Conservation (phyloP, 2,329 filamentous ascomycete genomes). For the Chaetothyriales sp. region DNA sequence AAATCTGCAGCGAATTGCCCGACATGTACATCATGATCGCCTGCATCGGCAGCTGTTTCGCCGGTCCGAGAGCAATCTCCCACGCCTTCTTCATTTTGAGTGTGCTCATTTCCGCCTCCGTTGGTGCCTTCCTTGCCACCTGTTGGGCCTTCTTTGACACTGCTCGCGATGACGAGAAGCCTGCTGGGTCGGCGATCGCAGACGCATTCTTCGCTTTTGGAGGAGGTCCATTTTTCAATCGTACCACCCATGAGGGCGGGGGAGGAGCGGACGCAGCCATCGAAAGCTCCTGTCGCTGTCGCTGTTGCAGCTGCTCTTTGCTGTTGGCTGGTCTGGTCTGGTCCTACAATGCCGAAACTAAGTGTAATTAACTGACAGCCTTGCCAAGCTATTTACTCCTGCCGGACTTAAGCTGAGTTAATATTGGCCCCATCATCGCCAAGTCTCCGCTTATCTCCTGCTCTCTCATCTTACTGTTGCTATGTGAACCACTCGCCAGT, state of each 20-base stretch:
- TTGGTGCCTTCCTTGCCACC: conserved; percentile 11
- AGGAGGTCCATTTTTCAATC: conserved; percentile 56
- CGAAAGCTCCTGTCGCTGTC: background rate
- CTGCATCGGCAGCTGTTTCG: conserved; percentile 94
- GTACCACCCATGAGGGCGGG: conserved; percentile 66
- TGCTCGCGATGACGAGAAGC: conserved; percentile 47
- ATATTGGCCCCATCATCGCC: background rate
- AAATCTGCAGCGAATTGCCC: conserved; percentile 93
- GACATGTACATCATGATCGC: conserved; percentile 99
- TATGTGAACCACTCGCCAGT: background rate
- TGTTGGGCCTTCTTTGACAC: conserved; percentile 30
- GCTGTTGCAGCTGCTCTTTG: background rate
- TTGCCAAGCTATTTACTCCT: background rate
- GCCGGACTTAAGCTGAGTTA: background rate
- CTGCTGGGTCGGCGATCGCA: conserved; percentile 69
- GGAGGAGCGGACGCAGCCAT: conserved; percentile 21
- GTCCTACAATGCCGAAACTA: too few relatives aligned
- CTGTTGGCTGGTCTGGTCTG: too few relatives aligned
- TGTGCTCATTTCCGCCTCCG: conserved; percentile 68
- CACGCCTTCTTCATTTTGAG: conserved; percentile 97
- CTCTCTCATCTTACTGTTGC: background rate
- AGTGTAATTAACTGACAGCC: too few relatives aligned
- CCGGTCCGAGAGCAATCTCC: conserved; percentile 86
- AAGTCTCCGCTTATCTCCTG: background rate
- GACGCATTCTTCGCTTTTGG: conserved; percentile 47